phyloP scores from a whole-genome alignment of 2,329 filamentous ascomycete species.

The Simplicillium sp. region DNA sequence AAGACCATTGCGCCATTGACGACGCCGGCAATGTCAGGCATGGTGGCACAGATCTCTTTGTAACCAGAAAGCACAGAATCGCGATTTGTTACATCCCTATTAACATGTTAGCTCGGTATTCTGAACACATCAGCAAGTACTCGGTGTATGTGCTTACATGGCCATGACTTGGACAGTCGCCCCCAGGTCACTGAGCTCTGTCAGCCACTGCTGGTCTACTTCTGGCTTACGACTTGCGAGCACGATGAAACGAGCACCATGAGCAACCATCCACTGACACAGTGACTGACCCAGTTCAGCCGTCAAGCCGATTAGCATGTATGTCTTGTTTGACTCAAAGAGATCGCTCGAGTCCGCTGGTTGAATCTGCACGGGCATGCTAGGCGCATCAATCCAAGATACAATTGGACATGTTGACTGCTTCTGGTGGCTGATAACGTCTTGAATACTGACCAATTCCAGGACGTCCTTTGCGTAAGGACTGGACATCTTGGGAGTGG shows the following conservation, averaged over 20 bases:
- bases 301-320: constrained; percentile 7
- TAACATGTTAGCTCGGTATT: background rate
- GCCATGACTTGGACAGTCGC: no score
- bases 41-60: constrained; percentile 13
- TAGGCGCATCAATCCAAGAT: no score
- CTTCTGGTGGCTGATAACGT: constrained; percentile 3
- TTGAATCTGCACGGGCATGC: no score
- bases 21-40: constrained; percentile 26
- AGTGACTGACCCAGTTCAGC: constrained; percentile 5
- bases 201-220: constrained; percentile 5
- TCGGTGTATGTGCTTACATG: no score
- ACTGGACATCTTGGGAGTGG: no score
- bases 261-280: constrained; percentile 6
- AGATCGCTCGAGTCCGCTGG: no score
- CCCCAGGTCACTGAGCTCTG: no score
- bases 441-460: no score
- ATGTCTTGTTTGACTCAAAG: constrained; percentile 5
- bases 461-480: no score
- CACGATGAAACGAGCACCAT: constrained; percentile 5
- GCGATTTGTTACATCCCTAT: constrained; percentile 5
- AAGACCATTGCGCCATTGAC: constrained; percentile 27
- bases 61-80: constrained; percentile 2
- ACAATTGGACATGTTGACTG: no score
- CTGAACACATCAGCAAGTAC: no score
- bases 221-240: constrained; percentile 6